Conservation (phyloP, 2,329 filamentous ascomycete species). For the Colletotrichum godetiae region DNA sequence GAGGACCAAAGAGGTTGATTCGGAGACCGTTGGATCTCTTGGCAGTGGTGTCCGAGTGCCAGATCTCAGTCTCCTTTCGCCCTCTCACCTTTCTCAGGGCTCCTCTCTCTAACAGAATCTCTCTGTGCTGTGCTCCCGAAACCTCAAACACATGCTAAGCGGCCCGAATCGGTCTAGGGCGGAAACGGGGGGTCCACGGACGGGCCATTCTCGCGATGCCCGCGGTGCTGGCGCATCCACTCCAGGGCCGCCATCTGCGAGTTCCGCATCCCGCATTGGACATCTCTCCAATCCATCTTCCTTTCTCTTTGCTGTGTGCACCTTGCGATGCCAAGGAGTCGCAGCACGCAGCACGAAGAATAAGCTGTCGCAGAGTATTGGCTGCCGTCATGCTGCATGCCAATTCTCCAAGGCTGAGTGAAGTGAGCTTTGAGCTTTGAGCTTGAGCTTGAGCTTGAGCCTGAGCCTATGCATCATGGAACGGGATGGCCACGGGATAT, state of each 20-base stretch:
- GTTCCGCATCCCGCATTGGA: not conserved
- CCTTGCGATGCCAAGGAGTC: conserved; percentile 16
- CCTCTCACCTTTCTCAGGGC: not conserved
- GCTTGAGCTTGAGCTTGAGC: conserved; percentile 1
- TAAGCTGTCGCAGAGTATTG: not conserved
- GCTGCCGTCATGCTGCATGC: conserved; percentile 21
- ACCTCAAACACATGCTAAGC: not conserved
- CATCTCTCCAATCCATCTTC: not conserved
- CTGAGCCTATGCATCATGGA: not conserved
- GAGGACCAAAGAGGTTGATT: not conserved
- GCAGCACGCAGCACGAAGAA: conserved; percentile 1
- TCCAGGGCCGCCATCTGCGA: not conserved
- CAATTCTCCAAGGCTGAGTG: not conserved
- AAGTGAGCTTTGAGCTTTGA: too few species aligned
- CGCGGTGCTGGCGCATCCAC: not conserved
- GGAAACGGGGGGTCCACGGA: not conserved
- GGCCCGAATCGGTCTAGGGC: not conserved
- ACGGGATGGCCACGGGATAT: not conserved
- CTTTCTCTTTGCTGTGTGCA: not conserved
- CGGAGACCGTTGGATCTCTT: conserved; percentile 30
- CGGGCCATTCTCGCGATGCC: conserved; percentile 12
- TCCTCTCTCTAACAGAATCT: too few species aligned
- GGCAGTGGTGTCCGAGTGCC: conserved; percentile 24
- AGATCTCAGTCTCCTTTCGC: conserved; percentile 1
- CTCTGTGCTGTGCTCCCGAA: not conserved